phyloP scores from a whole-genome alignment of 257 asterid genomes.

The Solanum corneliomulleri region DNA sequence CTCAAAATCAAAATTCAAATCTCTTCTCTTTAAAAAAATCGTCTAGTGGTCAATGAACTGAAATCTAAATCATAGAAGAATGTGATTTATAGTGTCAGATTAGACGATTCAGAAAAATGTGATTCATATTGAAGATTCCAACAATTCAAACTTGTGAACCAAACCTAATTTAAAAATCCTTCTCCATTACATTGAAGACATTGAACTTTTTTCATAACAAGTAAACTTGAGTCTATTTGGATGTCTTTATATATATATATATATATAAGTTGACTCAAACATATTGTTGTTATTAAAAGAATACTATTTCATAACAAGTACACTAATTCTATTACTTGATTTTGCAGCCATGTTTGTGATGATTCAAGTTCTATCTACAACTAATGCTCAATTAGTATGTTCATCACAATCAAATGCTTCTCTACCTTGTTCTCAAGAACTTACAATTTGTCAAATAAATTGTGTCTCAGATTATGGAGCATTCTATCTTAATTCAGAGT shows the following conservation, averaged over 20 bases:
- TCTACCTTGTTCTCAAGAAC: background rate
- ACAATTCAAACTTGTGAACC: background rate
- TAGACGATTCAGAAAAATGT: background rate
- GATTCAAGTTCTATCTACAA: background rate
- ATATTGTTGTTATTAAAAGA: background rate
- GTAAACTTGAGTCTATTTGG: background rate
- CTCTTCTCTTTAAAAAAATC: background rate
- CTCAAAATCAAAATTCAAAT: background rate
- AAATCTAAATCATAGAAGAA: background rate
- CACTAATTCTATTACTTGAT: background rate
- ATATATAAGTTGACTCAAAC: background rate
- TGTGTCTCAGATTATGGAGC: background rate
- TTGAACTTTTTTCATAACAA: background rate
- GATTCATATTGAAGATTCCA: too few species aligned
- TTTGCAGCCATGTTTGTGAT: background rate
- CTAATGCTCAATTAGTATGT: background rate
- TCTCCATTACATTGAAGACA: background rate
- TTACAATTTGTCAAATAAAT: background rate
- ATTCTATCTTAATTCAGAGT: background rate
- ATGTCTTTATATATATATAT: too few species aligned
- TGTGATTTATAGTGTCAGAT: background rate
- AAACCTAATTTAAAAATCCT: too few species aligned
- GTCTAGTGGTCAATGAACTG: background rate
- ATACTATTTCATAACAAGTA: background rate
- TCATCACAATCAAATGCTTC: background rate